Evolutionary conservation across 2,329 filamentous ascomycete species (phyloP), one percentile per base, ranked within the genome.

Genomic region (Cercospora canescens): DNA sequence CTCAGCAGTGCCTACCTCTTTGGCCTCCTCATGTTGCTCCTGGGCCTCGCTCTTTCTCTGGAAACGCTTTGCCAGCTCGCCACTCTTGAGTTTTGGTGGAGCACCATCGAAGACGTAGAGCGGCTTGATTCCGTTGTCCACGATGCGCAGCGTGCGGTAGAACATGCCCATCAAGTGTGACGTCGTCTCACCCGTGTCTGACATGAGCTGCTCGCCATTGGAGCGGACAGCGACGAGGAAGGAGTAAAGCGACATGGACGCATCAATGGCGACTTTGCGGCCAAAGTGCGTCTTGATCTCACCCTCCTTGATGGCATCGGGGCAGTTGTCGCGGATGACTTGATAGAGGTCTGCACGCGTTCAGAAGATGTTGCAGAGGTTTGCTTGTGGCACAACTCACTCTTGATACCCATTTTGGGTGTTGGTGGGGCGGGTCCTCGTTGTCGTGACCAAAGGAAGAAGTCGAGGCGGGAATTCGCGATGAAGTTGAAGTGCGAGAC

Each of bases 141-240:
- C 92, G 83, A 99, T 98, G 74, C 95, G 93, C 6, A 99, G 86
- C 2, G 95, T 99, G 74, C 95, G 94, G 84, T 99, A 99, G 84
- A 99, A 99, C 89, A 99, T 94, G 76, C 95, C 95, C 94, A 99
- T 98, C 16, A 99, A 84, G 79, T 99, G 95, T 18, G 95, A 99
- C 0, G 95, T 99, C 1, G 95, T 99, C 80, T 98, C 93, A 75
- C 95, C 95, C 60, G 89, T 90, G 76, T 99, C 95, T 80, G 90
- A 96, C 86, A 90, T 98, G 74, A 99, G 89, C 81, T 97, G 93
- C 79, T 99, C 93, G 73, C 95, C 95, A 74, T 97, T 93, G 75
- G 94, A 97, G 73, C 95, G 93, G 63, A 99, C 95, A 58, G 95
- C 95, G 78, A 99, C 95, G 67, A 99, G 88, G 84, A 99, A 99